A percentile compares a stretch with the other conserved stretches of the same genome.
Evolutionary conservation across 2,329 filamentous ascomycete genomes (phyloP).

Genomic region (Clonostachys sp.): DNA sequence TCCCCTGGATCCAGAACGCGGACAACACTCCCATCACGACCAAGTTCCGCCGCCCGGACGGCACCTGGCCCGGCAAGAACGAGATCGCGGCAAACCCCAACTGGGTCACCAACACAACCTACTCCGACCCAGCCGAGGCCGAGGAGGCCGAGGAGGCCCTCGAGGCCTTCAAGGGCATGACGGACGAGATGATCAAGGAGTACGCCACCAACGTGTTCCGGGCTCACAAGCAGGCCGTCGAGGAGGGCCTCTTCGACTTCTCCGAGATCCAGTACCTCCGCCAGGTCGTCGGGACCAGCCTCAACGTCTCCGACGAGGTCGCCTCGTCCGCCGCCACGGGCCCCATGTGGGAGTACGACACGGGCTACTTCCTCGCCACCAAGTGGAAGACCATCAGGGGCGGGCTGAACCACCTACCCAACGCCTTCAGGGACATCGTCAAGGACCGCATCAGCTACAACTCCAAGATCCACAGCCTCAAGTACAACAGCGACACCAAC

Average conservation of each 20-base stretch:
- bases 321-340: conserved; percentile 5
- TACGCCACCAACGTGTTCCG: conserved; percentile 34
- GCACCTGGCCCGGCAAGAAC: conserved; percentile 43
- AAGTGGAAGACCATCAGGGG: conserved; percentile 6
- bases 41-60: conserved; percentile 39
- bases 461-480: conserved; percentile 49
- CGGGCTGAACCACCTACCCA: conserved; percentile 35
- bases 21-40: conserved; percentile 48
- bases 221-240: conserved; percentile 29
- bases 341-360: conserved; percentile 13
- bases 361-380: conserved; percentile 11
- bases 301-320: conserved; percentile 44
- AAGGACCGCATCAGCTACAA: conserved; percentile 50
- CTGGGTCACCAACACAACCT: conserved; percentile 15
- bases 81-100: conserved; percentile 39
- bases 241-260: conserved; percentile 54
- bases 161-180: conserved; percentile 20
- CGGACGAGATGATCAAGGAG: conserved; percentile 13
- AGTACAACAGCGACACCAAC: conserved; percentile 42
- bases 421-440: conserved; percentile 57
- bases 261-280: conserved; percentile 61
- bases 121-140: conserved; percentile 20
- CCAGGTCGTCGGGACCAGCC: conserved; percentile 36
- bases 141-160: conserved; percentile 23
- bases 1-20: conserved; percentile 53